These are phyloP conservation scores for Papiliotrema fonsecae DNA, from an alignment of 1,284 basidiomycete genomes.

Conservation along the genomic window DNA sequence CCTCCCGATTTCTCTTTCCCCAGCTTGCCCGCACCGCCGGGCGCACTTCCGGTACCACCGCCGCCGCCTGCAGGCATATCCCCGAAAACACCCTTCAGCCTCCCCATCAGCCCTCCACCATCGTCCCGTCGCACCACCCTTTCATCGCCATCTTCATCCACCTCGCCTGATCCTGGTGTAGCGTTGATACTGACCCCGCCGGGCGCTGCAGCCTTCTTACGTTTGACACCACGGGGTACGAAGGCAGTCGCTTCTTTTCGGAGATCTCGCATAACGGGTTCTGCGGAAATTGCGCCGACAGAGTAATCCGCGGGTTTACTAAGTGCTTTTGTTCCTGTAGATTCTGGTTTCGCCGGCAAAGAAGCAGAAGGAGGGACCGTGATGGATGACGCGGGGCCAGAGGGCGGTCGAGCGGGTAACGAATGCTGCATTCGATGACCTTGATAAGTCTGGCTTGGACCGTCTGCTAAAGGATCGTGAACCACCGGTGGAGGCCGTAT, in stretches of 20 bases:
- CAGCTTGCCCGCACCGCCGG: too few relatives aligned
- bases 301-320: constrained; percentile 13
- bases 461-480: constrained; percentile 44
- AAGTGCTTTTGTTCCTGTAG: constrained; percentile 22
- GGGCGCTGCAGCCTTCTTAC: constrained; percentile 22
- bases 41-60: constrained; percentile 7
- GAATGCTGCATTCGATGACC: constrained; percentile 34
- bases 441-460: constrained; percentile 42
- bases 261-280: constrained; percentile 77
- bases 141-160: constrained; percentile 40
- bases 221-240: constrained; percentile 57
- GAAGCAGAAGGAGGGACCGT: constrained; percentile 1
- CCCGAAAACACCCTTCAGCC: constrained; percentile 33
- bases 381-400: constrained; percentile 4
- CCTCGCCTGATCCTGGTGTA: constrained; percentile 34
- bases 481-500: constrained; percentile 25
- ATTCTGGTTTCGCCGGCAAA: constrained; percentile 6
- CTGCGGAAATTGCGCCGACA: constrained; percentile 68
- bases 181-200: constrained; percentile 29
- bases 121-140: constrained; percentile 9
- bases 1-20: constrained; percentile 9
- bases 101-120: constrained; percentile 41
- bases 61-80: constrained; percentile 9
- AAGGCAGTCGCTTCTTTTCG: constrained; percentile 89
- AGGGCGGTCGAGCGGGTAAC: constrained; percentile 19